These are phyloP conservation scores for Colletotrichum phormii DNA, from an alignment of 2,329 filamentous ascomycete species.

Conservation along the genomic window DNA sequence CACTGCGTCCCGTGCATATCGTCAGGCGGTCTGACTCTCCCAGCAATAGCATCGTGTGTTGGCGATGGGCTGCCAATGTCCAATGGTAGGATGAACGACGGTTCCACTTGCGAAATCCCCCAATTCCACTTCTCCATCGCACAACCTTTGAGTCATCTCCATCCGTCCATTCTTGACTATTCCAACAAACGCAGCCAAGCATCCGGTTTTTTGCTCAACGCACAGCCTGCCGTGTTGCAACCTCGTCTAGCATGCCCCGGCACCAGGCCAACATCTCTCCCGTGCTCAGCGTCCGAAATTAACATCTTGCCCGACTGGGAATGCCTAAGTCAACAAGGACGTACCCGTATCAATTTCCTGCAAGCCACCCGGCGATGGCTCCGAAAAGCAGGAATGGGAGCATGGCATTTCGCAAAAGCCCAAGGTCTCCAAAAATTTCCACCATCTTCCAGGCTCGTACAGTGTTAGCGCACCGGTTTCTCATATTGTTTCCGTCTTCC, in stretches of 20 bases:
- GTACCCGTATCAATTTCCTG: neutral
- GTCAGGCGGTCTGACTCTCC: slow-evolving; percentile 16
- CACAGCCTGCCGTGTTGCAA: slow-evolving; percentile 7
- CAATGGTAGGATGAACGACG: slow-evolving; percentile 17
- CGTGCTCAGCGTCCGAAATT: slow-evolving; percentile 1
- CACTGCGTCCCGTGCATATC: neutral
- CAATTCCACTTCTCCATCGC: slow-evolving; percentile 16
- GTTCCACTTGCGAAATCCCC: slow-evolving; percentile 2
- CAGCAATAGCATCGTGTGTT: slow-evolving; percentile 1
- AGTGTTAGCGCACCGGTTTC: no score
- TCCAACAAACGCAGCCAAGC: slow-evolving; percentile 6
- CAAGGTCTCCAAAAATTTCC: neutral
- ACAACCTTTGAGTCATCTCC: slow-evolving; percentile 11
- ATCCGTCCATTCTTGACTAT: slow-evolving; percentile 15
- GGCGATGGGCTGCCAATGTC: neutral
- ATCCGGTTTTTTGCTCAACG: slow-evolving; percentile 1
- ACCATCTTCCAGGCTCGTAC: neutral
- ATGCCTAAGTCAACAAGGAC: neutral
- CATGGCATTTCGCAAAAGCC: slow-evolving; percentile 27
- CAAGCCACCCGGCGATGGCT: slow-evolving; percentile 10
- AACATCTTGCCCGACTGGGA: neutral
- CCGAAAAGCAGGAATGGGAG: slow-evolving; percentile 14
- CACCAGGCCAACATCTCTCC: slow-evolving; percentile 5
- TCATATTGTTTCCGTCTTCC: neutral
- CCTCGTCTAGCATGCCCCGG: slow-evolving; percentile 15